Conservation (phyloP, 176 grass and related monocot genomes). For the Carex pumila region DNA sequence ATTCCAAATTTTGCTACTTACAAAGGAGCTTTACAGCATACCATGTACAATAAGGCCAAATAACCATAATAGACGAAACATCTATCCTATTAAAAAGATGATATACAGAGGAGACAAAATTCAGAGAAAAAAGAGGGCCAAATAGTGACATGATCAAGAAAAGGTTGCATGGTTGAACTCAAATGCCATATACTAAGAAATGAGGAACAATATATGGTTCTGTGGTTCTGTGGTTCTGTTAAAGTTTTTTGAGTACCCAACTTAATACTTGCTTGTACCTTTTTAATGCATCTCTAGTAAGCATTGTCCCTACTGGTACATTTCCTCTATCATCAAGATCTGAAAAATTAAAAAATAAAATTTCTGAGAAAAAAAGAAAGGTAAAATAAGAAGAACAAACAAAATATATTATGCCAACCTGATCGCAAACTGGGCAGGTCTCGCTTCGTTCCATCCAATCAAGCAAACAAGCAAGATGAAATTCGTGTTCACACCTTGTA, state of each 20-base stretch:
- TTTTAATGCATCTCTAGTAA: not conserved
- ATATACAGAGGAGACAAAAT: conserved; percentile 13
- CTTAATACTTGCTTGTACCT: not conserved
- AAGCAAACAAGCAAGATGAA: conserved; percentile 83
- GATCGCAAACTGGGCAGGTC: conserved; percentile 76
- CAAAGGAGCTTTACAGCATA: conserved; percentile 6
- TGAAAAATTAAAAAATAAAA: conserved; percentile 1
- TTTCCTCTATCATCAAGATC: conserved; percentile 59
- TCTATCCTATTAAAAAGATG: conserved; percentile 13
- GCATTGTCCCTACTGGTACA: conserved; percentile 35
- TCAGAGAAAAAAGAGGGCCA: not conserved
- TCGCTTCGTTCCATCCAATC: conserved; percentile 94
- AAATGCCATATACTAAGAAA: not conserved
- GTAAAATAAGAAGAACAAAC: not conserved
- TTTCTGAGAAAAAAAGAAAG: not conserved
- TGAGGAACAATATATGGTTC: not conserved
- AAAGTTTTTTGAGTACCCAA: not conserved
- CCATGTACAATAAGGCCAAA: conserved; percentile 15
- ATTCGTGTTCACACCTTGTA: conserved; percentile 82
- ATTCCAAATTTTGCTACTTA: conserved; percentile 14
- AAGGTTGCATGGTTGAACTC: not conserved
- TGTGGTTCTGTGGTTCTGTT: not conserved
- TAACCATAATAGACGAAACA: not conserved
- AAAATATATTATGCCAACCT: conserved; percentile 40
- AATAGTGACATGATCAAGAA: not conserved